These are phyloP conservation scores for Alternaria panax DNA, from an alignment of 2,329 filamentous ascomycete genomes.

Conservation along the genomic window DNA sequence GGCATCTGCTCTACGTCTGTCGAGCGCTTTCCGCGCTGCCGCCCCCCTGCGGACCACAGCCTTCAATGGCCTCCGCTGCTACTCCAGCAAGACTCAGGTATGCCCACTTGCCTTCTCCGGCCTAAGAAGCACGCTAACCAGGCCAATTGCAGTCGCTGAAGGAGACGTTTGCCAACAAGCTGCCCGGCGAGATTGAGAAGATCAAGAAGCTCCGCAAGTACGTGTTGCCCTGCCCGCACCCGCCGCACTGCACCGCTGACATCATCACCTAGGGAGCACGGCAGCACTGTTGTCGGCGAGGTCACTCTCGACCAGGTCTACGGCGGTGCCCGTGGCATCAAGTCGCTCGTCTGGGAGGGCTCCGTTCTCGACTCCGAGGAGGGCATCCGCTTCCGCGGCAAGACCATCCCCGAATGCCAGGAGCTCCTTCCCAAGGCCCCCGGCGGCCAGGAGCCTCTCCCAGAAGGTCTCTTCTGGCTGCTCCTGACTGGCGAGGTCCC, in stretches of 20 bases:
- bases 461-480: slow-evolving; percentile 99
- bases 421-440: slow-evolving; percentile 95
- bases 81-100: slow-evolving; percentile 90
- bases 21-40: slow-evolving; percentile 80
- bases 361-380: slow-evolving; percentile 98
- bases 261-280: slow-evolving; percentile 74
- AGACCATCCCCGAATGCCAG: slow-evolving; percentile 99
- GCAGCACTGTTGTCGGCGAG: slow-evolving; percentile 94
- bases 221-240: slow-evolving; percentile 27
- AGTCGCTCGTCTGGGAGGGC: slow-evolving; percentile 93
- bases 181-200: slow-evolving; percentile 97
- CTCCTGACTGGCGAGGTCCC: slow-evolving; percentile 98
- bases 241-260: slow-evolving; percentile 34
- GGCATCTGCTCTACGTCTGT: slow-evolving; percentile 83
- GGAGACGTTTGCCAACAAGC: slow-evolving; percentile 95
- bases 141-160: slow-evolving; percentile 77
- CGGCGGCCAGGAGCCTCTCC: slow-evolving; percentile 94
- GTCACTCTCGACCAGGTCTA: slow-evolving; percentile 99
- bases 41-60: slow-evolving; percentile 70
- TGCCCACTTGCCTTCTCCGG: slow-evolving; percentile 33
- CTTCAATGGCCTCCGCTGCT: slow-evolving; percentile 86
- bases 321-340: slow-evolving; percentile 98
- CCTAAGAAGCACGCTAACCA: slow-evolving; percentile 35
- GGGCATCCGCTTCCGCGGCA: slow-evolving; percentile 98
- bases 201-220: slow-evolving; percentile 98